Conservation (phyloP, 495 filamentous ascomycete species). For the Poronia punctata region DNA sequence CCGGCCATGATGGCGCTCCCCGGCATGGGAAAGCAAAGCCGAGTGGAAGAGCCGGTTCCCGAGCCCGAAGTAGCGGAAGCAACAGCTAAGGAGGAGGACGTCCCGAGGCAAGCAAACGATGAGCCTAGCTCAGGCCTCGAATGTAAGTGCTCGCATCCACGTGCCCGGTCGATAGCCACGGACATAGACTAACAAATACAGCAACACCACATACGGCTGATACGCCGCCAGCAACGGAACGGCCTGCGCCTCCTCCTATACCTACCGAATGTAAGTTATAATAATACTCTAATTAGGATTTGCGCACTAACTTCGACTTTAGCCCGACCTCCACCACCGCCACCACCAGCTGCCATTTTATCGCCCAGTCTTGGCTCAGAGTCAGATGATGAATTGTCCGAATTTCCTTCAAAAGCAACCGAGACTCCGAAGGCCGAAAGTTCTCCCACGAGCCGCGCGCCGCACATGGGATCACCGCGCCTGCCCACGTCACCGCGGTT, state of each 20-base stretch:
- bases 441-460: slow-evolving; percentile 28
- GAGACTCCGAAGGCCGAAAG: slow-evolving; percentile 34
- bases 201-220: slow-evolving; percentile 27
- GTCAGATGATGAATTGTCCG: slow-evolving; percentile 91
- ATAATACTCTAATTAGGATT: slow-evolving; percentile 10
- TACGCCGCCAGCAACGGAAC: slow-evolving; percentile 51
- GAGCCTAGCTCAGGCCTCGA: slow-evolving; percentile 40
- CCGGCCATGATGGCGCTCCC: slow-evolving; percentile 66
- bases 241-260: slow-evolving; percentile 63
- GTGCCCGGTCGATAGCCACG: neutral
- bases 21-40: slow-evolving; percentile 49
- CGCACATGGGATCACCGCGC: slow-evolving; percentile 43
- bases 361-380: slow-evolving; percentile 76
- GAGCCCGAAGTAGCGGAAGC: slow-evolving; percentile 33
- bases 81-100: slow-evolving; percentile 20
- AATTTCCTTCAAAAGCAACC: slow-evolving; percentile 38
- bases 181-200: slow-evolving; percentile 10
- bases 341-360: slow-evolving; percentile 42
- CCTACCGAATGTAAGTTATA: slow-evolving; percentile 57
- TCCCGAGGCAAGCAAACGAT: slow-evolving; percentile 24
- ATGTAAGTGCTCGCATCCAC: slow-evolving; percentile 28
- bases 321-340: slow-evolving; percentile 53
- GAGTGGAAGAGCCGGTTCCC: slow-evolving; percentile 36
- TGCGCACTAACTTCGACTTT: slow-evolving; percentile 27
- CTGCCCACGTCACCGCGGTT: slow-evolving; percentile 49